These are phyloP conservation scores for Annulohypoxylon moriforme DNA, from an alignment of 495 filamentous ascomycete species.

Conservation along the genomic window DNA sequence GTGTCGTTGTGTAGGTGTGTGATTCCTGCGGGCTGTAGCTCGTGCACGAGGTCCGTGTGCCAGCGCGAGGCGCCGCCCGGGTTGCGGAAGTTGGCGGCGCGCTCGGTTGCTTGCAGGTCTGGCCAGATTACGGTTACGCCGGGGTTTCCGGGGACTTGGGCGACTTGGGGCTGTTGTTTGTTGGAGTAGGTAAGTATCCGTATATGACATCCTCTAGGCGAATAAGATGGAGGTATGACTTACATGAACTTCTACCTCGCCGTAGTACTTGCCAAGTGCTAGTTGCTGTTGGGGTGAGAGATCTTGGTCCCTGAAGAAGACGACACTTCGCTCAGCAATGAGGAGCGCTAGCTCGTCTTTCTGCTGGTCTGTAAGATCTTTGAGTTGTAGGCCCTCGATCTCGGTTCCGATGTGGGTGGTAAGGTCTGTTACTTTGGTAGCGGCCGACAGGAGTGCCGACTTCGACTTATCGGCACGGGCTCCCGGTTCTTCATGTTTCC, in stretches of 20 bases:
- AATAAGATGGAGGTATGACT: conserved; percentile 35
- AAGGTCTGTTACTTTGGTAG: conserved; percentile 72
- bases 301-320: conserved; percentile 81
- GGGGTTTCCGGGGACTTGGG: conserved; percentile 73
- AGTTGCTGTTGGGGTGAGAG: conserved; percentile 76
- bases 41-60: conserved; percentile 79
- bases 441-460: conserved; percentile 70
- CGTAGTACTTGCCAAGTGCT: conserved; percentile 71
- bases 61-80: conserved; percentile 73
- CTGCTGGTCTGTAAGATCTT: conserved; percentile 73
- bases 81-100: conserved; percentile 66
- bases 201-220: not conserved
- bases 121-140: conserved; percentile 78
- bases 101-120: conserved; percentile 68
- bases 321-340: conserved; percentile 78
- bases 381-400: conserved; percentile 75
- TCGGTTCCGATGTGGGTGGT: conserved; percentile 78
- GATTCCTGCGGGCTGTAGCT: conserved; percentile 75
- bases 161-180: conserved; percentile 69
- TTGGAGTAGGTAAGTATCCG: conserved; percentile 22
- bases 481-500: conserved; percentile 69
- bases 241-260: conserved; percentile 75
- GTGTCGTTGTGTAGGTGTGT: conserved; percentile 77
- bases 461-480: conserved; percentile 74
- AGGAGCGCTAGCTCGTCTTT: conserved; percentile 77